Conservation (phyloP, 1,284 basidiomycete species). For the Schizopora paradoxa region DNA sequence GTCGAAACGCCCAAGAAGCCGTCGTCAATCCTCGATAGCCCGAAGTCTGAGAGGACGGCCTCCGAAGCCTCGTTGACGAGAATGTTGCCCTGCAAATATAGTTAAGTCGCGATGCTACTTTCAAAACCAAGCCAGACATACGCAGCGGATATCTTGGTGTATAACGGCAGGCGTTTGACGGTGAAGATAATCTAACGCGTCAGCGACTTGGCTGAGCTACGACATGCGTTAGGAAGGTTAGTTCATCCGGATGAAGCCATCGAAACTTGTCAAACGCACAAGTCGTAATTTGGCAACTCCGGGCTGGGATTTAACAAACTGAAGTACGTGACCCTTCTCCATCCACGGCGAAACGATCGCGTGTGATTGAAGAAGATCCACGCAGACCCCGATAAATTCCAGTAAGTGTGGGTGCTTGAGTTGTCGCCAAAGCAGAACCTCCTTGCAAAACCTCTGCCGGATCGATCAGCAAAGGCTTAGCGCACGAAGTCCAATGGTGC, state of each 20-base stretch:
- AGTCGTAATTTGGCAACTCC: neutral
- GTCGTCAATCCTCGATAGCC: neutral
- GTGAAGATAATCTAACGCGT: neutral
- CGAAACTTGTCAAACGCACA: neutral
- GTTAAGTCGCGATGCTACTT: neutral
- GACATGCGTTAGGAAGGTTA: too few species aligned
- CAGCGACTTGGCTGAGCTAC: neutral
- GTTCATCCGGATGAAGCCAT: too few species aligned
- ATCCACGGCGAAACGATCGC: conserved; percentile 9
- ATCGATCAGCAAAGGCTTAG: neutral
- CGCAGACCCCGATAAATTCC: conserved; percentile 6
- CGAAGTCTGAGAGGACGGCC: neutral
- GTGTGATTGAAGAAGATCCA: neutral
- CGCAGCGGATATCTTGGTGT: neutral
- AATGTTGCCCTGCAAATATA: conserved; percentile 1
- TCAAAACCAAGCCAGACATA: neutral
- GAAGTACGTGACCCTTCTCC: neutral
- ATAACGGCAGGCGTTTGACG: neutral
- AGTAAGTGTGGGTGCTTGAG: conserved; percentile 1
- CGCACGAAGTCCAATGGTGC: too few species aligned
- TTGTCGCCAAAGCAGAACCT: conserved; percentile 1
- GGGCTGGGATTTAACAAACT: neutral
- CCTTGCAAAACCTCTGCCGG: conserved; percentile 1
- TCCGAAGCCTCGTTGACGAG: neutral
- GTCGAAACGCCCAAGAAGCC: neutral